A percentile compares a stretch with the other conserved stretches of the same genome.
Conservation (phyloP, 176 grass and related monocot species). For the Phoenix dactylifera region DNA sequence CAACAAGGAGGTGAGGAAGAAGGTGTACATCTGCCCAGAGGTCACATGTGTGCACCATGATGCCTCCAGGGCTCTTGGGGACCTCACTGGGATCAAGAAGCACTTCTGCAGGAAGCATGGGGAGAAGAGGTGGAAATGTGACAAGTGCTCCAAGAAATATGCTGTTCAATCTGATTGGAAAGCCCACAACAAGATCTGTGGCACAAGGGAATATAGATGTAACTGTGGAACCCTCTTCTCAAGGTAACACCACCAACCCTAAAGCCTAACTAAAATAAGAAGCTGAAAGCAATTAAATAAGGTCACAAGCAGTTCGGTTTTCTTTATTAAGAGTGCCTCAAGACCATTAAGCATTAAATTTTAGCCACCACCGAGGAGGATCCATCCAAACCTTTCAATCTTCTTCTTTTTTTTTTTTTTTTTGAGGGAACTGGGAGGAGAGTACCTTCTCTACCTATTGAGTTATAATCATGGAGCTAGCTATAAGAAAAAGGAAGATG, state of each 20-base stretch:
- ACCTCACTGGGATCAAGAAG: slow-evolving; percentile 25
- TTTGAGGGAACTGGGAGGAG: no score
- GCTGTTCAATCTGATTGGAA: slow-evolving; percentile 22
- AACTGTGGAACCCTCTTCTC: slow-evolving; percentile 23
- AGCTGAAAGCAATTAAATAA: no score
- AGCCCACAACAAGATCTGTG: slow-evolving; percentile 23
- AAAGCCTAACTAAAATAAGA: no score
- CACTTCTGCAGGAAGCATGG: slow-evolving; percentile 24
- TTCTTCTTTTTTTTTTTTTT: no score
- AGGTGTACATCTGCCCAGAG: slow-evolving; percentile 21
- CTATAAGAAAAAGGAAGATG: no score
- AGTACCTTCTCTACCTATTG: no score
- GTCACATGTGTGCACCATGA: slow-evolving; percentile 21
- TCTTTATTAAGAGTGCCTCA: no score
- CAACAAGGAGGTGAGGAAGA: slow-evolving; percentile 20
- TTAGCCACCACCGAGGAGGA: no score
- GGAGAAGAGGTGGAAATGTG: slow-evolving; percentile 27
- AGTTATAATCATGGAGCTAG: no score
- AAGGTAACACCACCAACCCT: not conserved
- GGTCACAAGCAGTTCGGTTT: no score
- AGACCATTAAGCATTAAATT: no score
- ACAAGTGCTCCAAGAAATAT: slow-evolving; percentile 25
- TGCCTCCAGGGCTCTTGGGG: slow-evolving; percentile 13
- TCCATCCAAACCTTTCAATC: no score
- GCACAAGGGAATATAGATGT: slow-evolving; percentile 21